Evolutionary conservation across 2,329 filamentous ascomycete species (phyloP).

Genomic region (Claviceps fusiformis): DNA sequence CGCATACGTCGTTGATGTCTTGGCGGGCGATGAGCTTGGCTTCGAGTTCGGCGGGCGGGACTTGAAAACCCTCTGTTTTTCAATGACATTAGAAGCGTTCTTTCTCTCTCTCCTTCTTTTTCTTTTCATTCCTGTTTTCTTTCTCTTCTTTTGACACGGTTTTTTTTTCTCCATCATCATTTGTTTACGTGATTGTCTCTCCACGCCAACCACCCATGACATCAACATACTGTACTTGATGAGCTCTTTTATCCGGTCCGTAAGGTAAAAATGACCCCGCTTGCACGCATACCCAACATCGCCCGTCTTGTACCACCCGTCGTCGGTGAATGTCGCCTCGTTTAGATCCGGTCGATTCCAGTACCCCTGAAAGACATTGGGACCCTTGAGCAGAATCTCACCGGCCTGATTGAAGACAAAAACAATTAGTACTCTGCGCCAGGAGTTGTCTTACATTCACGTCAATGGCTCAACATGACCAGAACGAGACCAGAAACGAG

Average conservation of each 20-base stretch:
- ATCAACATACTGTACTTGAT: slow-evolving; percentile 34
- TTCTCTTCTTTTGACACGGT: no score
- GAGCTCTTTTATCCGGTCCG: slow-evolving; percentile 66
- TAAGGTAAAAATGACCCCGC: slow-evolving; percentile 76
- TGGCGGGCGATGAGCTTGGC: slow-evolving; percentile 29
- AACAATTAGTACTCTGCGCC: neutral
- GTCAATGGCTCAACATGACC: neutral
- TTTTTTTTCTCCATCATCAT: no score
- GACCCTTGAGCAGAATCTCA: slow-evolving; percentile 67
- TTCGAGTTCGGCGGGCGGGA: slow-evolving; percentile 54
- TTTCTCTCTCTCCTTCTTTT: neutral
- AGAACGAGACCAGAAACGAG: neutral
- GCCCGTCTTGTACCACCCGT: slow-evolving; percentile 84
- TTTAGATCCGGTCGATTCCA: slow-evolving; percentile 61
- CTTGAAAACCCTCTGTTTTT: slow-evolving; percentile 47
- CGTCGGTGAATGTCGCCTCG: slow-evolving; percentile 53
- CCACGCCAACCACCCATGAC: neutral
- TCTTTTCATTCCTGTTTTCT: no score
- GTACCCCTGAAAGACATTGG: slow-evolving; percentile 71
- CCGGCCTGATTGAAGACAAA: slow-evolving; percentile 16
- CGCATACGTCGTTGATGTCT: slow-evolving; percentile 44
- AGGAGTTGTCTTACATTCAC: neutral
- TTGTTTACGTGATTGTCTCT: no score
- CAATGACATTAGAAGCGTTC: neutral
- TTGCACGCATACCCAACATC: slow-evolving; percentile 71